Evolutionary conservation across 2,329 filamentous ascomycete genomes (phyloP).

Genomic region (Tolypocladium album): DNA sequence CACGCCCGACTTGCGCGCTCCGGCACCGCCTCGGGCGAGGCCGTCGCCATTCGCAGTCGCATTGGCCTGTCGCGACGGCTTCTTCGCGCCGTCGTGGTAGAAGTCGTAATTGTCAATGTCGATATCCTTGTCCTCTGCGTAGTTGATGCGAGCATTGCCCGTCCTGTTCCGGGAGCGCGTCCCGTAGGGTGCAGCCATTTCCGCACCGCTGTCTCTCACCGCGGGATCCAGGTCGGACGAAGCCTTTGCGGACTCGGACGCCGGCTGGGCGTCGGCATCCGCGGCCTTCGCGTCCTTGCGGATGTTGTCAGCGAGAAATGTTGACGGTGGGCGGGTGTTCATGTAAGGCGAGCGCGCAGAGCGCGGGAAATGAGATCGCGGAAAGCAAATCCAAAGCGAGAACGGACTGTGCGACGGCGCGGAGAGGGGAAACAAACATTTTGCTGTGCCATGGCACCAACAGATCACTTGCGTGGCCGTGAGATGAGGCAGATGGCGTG

Average conservation of each 20-base stretch:
- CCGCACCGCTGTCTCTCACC: constrained; percentile 38
- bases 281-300: constrained; percentile 23
- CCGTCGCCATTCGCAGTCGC: constrained; percentile 24
- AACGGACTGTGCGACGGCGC: background rate
- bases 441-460: constrained; percentile 27
- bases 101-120: constrained; percentile 78
- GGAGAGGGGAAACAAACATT: constrained; percentile 18
- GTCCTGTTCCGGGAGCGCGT: constrained; percentile 87
- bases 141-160: constrained; percentile 74
- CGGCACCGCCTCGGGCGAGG: constrained; percentile 20
- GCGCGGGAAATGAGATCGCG: constrained; percentile 1
- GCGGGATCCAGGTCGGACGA: constrained; percentile 34
- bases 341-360: constrained; percentile 5
- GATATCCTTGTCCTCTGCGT: constrained; percentile 86
- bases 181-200: constrained; percentile 64
- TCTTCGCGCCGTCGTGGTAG: constrained; percentile 40
- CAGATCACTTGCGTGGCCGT: constrained; percentile 22
- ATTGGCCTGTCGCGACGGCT: constrained; percentile 37
- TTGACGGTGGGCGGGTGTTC: background rate
- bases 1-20: constrained; percentile 29
- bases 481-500: constrained; percentile 18
- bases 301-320: constrained; percentile 7
- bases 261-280: constrained; percentile 20
- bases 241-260: constrained; percentile 33
- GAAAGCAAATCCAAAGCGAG: constrained; percentile 6